Conservation (phyloP, 768 basidiomycete species). For the Erythrobasidium yunnanense region DNA sequence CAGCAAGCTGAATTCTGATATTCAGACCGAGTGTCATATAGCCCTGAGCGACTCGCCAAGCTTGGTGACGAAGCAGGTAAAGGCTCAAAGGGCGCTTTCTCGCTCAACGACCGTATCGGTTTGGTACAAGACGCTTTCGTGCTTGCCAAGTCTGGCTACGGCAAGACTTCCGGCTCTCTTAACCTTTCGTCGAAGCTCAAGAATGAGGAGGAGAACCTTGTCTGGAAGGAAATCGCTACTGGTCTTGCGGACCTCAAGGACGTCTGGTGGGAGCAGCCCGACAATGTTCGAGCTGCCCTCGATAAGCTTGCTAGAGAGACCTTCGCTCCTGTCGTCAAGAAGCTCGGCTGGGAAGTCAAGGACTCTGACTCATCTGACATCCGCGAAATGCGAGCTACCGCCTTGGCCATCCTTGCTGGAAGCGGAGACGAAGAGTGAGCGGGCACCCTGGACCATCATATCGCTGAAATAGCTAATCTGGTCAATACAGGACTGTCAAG, state of each 20-base stretch:
- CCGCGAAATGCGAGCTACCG: constrained; percentile 62
- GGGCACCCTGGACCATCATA: too few species aligned
- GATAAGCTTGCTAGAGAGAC: constrained; percentile 41
- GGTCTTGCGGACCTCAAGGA: constrained; percentile 16
- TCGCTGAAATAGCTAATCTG: constrained; percentile 42
- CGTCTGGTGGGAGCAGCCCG: constrained; percentile 68
- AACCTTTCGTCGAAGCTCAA: constrained; percentile 59
- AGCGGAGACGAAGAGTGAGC: constrained; percentile 40
- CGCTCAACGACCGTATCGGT: constrained; percentile 70
- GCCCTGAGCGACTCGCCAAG: constrained; percentile 61
- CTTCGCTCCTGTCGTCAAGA: constrained; percentile 61
- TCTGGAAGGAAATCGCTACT: constrained; percentile 30
- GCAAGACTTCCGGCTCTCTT: constrained; percentile 64
- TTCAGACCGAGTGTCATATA: constrained; percentile 62
- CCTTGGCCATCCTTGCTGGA: constrained; percentile 52
- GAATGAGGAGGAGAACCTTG: constrained; percentile 66
- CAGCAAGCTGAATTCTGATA: background rate
- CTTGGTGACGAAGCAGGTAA: constrained; percentile 73
- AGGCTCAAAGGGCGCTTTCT: constrained; percentile 51
- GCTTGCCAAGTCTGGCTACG: constrained; percentile 68
- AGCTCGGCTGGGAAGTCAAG: constrained; percentile 65
- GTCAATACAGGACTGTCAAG: constrained; percentile 54
- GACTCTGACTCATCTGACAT: constrained; percentile 57
- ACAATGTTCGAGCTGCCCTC: constrained; percentile 47
- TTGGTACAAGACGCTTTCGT: constrained; percentile 72